Base-by-base conservation (phyloP, 2,329 filamentous ascomycete genomes). In the Sporothrix variecibatus region DNA sequence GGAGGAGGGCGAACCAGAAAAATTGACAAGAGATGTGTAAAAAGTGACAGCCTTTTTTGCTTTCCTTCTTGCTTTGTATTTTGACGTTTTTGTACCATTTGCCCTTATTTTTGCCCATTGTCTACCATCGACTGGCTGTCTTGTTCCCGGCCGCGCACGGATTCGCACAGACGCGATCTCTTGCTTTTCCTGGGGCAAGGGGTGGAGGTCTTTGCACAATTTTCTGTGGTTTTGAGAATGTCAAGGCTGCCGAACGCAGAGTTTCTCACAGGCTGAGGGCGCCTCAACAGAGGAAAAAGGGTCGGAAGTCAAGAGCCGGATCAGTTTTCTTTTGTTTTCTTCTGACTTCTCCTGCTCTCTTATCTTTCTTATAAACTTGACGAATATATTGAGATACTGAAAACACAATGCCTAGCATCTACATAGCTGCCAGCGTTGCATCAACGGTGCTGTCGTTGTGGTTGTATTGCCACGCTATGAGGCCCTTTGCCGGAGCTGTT, bases 111-210 rank as follows among this genome's bases (percentile, higher is more conserved):
- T 38, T 62, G 26, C 7, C 17, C 8, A 38, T 11, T 38, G 28
- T 62, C 17, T 38, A 38, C 28, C 15, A 38, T 28, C 40, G 46
- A 46, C 38, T 67, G 38, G 4, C 26, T 28, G 40, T 40, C 40
- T 6, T 67, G 23, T 46, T 15, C 26, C 64, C 3, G 20, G 9
- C 60, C 31, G 68, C 46, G 53, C 70, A 62, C 70, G 70, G 53
- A 60, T 72, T 46, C 56, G 70, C 70, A 72, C 69, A 72, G 53
- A 71, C 68, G 17, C 23, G 15, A 9, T 60, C 43, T 69, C 43
- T 67, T 43, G 60, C 60, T 43, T 11, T 64, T 12, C 38, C 38
- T 67, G 43, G 64, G 64, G 20, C 64, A 49, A 67, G 62, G 62
- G 40, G 40, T 26, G 40, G 64, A 31, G 64, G 38, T 46, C 40